Evolutionary conservation across 768 basidiomycete species (phyloP).

Genomic region (Lentinula guzmanii): DNA sequence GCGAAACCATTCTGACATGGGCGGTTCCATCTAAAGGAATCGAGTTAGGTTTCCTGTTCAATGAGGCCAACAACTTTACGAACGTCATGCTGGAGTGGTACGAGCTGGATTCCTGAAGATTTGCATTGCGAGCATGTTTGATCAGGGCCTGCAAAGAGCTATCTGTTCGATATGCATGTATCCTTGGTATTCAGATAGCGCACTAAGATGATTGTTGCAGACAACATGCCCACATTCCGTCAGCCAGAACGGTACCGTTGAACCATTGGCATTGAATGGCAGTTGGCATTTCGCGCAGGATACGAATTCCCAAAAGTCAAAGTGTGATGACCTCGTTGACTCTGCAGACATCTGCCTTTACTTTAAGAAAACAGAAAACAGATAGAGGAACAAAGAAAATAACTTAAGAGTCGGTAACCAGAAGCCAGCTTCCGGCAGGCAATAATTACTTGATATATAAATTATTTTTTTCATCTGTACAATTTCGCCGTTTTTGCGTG

Average conservation of each 20-base stretch:
- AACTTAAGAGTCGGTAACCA: too few relatives aligned
- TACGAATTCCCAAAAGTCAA: slow-evolving; percentile 81
- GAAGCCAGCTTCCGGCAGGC: too few relatives aligned
- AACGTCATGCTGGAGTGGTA: slow-evolving; percentile 72
- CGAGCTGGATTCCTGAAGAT: slow-evolving; percentile 54
- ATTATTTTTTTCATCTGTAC: too few relatives aligned
- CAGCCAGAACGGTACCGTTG: slow-evolving; percentile 77
- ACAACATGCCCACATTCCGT: slow-evolving; percentile 85
- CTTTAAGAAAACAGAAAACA: background rate
- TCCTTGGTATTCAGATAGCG: slow-evolving; percentile 11
- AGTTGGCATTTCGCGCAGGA: slow-evolving; percentile 65
- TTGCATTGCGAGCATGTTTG: slow-evolving; percentile 74
- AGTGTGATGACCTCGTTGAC: slow-evolving; percentile 25
- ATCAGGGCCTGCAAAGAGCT: slow-evolving; percentile 38
- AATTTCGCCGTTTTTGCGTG: too few relatives aligned
- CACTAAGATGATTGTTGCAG: slow-evolving; percentile 84
- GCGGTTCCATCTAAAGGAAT: slow-evolving; percentile 57
- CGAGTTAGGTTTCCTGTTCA: slow-evolving; percentile 1
- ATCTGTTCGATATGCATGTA: background rate
- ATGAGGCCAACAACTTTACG: slow-evolving; percentile 15
- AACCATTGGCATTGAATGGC: slow-evolving; percentile 45
- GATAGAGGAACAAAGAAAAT: background rate
- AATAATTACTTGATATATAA: too few relatives aligned
- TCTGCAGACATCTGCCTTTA: slow-evolving; percentile 29
- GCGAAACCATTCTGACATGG: slow-evolving; percentile 81